phyloP scores from a whole-genome alignment of 2,329 filamentous ascomycete species.

The Emmonsiellopsis sp. region DNA sequence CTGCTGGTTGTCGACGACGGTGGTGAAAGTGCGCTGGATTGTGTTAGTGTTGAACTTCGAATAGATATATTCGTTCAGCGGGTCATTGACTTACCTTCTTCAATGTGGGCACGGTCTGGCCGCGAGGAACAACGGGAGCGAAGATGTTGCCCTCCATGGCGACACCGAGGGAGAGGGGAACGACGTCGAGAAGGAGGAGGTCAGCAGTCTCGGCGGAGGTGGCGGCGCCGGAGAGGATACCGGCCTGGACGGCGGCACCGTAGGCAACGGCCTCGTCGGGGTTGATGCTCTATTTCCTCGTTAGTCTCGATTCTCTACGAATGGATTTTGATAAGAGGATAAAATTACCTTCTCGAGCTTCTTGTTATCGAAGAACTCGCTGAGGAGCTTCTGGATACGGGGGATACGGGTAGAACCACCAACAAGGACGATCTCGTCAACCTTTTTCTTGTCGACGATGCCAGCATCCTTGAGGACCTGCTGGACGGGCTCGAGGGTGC shows the following conservation, averaged over 20 bases:
- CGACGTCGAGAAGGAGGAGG: conserved; percentile 90
- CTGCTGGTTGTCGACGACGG: conserved; percentile 56
- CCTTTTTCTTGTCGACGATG: conserved; percentile 71
- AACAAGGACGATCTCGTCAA: conserved; percentile 98
- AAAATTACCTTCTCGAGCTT: conserved; percentile 78
- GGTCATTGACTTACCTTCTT: too few species aligned
- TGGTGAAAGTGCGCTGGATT: conserved; percentile 63
- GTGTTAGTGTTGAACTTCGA: background rate
- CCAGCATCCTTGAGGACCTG: conserved; percentile 91
- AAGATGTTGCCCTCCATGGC: conserved; percentile 99
- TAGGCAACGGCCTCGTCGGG: conserved; percentile 98
- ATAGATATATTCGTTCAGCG: conserved; percentile 5
- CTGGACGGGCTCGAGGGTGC: conserved; percentile 88
- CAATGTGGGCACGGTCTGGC: conserved; percentile 65
- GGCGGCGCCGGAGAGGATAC: conserved; percentile 97
- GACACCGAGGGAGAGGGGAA: conserved; percentile 93
- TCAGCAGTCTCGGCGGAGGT: conserved; percentile 90
- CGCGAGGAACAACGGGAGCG: conserved; percentile 79
- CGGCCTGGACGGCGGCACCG: conserved; percentile 96
- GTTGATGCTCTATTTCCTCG: conserved; percentile 66
- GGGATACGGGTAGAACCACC: conserved; percentile 99
- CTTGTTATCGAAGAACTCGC: conserved; percentile 99
- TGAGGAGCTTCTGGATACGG: conserved; percentile 96
- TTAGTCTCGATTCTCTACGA: conserved; percentile 1
- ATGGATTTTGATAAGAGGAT: background rate